Base-by-base conservation (phyloP, 2,329 filamentous ascomycete genomes). In the Parasarocladium wereldwijsianum region DNA sequence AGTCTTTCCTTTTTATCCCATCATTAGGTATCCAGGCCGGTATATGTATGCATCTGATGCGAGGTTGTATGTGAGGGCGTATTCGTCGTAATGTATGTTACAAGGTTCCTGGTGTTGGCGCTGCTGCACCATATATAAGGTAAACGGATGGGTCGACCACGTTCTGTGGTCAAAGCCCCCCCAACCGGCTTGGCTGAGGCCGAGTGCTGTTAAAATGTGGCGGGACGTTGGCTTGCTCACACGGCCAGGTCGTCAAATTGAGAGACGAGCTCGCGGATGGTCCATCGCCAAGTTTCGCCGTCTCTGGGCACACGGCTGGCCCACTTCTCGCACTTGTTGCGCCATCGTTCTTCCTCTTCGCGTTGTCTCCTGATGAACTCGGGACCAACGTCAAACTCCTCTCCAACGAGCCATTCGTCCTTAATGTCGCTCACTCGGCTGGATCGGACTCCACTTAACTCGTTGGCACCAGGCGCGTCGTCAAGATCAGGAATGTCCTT, bases 341-440 rank as follows among this genome's bases (percentile, higher is more conserved):
- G 69, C 90, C 90, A 98, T 36, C 82, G 69, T 27, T 83, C 77
- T 56, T 98, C 90, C 55, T 98, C 90, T 45, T 87, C 84, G 35
- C 81, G 70, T 48, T 96, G 87, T 38, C 86, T 67, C 43, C 77
- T 69, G 38, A 96, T 76, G 47, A 96, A 98, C 51, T 92, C 84
- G 3, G 87, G 90, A 0, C 90, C 90, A 33, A 98, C 84, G 48
- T 98, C 90, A 44, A 98, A 98, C 50, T 98, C 90, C 54, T 98
- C 90, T 31, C 84, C 84, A 9, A 94, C 81, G 29, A 83, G 71
- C 67, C 82, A 87, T 45, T 86, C 79, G 43, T 85, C 79, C 34
- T 73, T 71, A 38, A 73, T 53, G 32, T 76, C 72, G 43, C 67
- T 74, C 41, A 60, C 58, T 13, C 70, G 66, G 26, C 61, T 62